Evolutionary conservation across 2,329 filamentous ascomycete species (phyloP), one percentile per base, ranked within the genome.

Genomic region (Xylariaceae sp.): DNA sequence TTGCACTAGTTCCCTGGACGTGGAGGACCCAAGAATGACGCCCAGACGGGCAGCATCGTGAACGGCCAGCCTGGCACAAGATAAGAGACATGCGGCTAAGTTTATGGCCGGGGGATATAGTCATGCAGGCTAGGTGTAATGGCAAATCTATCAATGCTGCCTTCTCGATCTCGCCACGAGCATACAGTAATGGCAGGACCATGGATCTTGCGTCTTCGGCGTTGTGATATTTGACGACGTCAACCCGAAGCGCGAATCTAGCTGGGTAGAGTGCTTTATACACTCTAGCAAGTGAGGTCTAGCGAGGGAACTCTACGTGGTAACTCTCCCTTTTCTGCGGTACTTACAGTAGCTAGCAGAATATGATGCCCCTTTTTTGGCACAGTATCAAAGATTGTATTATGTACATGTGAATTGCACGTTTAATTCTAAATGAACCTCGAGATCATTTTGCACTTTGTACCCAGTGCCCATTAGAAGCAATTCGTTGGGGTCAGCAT

Each of bases 1-100:
- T 14, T 33, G 6, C 11, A 36, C 23, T 44, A 85, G 82, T 80
- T 84, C 70, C 75, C 77, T 41, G 80, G 78, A 50, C 82, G 82
- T 40, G 77, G 79, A 69, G 82, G 81, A 39, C 58, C 68, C 63
- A 83, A 77, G 72, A 86, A 85, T 72, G 82, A 85, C 49, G 76
- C 77, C 56, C 62, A 70, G 58, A 78, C 77, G 64, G 78, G 78
- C 51, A 61, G 71, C 31, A 76, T 79, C 65, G 70, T 71, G 58
- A 66, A 72, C 58, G 78, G 81, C 63, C 81, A 79, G 73, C 60
- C 60, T 4, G 58, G 60, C 44, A 39, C 62, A 8, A 62, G 67
- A 65, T 69, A 69, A 53, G 28, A 31, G 26, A 24, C 4, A 24
- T 14, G 26, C 9, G 4, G 8, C 23, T 23, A 11, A 21, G 14